A percentile compares a stretch with the other conserved stretches of the same genome.
phyloP scores from a whole-genome alignment of 345 rosid species.

The Melastoma malabathricum region DNA sequence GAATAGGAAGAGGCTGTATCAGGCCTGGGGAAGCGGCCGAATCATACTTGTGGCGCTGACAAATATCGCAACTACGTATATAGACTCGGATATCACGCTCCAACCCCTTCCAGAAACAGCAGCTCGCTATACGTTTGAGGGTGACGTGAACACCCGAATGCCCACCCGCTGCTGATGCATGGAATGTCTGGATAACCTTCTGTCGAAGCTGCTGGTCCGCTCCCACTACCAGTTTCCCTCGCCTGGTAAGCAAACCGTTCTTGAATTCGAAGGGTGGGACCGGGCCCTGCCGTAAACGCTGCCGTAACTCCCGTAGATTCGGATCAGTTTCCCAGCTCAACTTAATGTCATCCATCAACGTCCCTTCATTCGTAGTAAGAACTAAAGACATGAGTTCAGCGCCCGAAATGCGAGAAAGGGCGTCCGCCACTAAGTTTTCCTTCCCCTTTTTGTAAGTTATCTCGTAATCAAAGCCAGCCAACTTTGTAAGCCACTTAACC shows the following conservation, averaged over 20 bases:
- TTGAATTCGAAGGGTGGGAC: too few relatives aligned
- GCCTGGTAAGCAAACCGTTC: background rate
- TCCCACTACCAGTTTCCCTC: slow-evolving; percentile 1
- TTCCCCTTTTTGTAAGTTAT: background rate
- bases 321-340: background rate
- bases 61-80: background rate
- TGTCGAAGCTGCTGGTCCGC: too few relatives aligned
- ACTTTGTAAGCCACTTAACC: background rate
- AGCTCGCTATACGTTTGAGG: background rate
- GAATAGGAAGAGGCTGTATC: background rate
- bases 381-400: too few relatives aligned
- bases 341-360: background rate
- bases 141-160: slow-evolving; percentile 2
- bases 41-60: slow-evolving; percentile 4
- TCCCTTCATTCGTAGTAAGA: too few relatives aligned
- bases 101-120: slow-evolving; percentile 3
- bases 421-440: background rate
- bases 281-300: background rate
- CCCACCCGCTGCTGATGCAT: background rate
- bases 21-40: background rate
- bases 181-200: background rate
- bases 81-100: background rate
- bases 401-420: background rate
- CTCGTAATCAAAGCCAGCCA: slow-evolving; percentile 1
- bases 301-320: too few relatives aligned